Percentiles rank a stretch among this genome's conserved stretches.
Evolutionary conservation across 2,329 filamentous ascomycete genomes (phyloP).

Genomic region (Clarireedia monteithiana): DNA sequence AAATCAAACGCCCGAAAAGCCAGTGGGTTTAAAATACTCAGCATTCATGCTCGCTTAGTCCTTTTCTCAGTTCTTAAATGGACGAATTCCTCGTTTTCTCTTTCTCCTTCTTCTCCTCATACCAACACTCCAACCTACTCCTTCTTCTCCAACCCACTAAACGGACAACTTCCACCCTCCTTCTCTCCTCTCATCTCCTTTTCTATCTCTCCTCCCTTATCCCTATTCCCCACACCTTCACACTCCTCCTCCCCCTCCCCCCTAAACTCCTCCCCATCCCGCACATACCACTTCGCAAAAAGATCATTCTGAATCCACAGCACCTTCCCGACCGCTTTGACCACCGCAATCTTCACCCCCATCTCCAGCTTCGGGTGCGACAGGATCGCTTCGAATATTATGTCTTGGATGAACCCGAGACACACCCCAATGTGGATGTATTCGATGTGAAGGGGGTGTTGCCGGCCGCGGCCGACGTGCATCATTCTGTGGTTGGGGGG

Average conservation of each 20-base stretch:
- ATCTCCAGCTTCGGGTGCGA: constrained; percentile 51
- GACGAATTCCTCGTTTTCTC: neutral
- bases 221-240: neutral
- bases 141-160: neutral
- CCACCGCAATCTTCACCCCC: constrained; percentile 61
- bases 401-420: constrained; percentile 69
- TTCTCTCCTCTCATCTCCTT: neutral
- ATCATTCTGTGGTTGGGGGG: constrained; percentile 1
- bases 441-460: constrained; percentile 36
- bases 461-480: constrained; percentile 6
- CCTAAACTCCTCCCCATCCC: constrained; percentile 4
- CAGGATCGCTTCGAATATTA: constrained; percentile 69
- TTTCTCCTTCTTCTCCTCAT: neutral
- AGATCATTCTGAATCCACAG: constrained; percentile 87
- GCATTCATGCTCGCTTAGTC: too few species aligned
- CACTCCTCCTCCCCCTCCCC: constrained; percentile 4
- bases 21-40: too few species aligned
- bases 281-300: constrained; percentile 68
- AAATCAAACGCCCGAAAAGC: too few species aligned
- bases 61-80: neutral
- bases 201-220: neutral
- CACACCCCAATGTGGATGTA: constrained; percentile 71
- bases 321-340: constrained; percentile 71
- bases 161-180: neutral
- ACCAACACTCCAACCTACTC: neutral